Conservation (phyloP, 306 rosid species). For the Cucurbita moschata region DNA sequence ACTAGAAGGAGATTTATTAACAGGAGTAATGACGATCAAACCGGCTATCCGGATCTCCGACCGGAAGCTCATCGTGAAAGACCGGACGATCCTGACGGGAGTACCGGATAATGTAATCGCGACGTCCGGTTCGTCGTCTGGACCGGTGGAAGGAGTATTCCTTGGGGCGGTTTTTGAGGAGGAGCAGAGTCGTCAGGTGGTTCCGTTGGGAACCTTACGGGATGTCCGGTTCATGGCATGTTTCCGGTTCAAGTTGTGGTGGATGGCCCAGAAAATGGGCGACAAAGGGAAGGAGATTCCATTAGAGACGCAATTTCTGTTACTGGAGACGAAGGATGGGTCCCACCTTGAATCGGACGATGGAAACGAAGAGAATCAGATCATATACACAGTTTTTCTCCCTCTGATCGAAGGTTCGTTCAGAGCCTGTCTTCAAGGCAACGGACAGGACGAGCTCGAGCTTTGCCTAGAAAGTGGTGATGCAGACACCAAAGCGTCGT, state of each 20-base stretch:
- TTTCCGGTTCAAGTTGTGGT: constrained; percentile 88
- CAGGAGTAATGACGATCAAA: constrained; percentile 58
- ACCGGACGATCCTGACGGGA: constrained; percentile 54
- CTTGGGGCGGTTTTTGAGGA: constrained; percentile 39
- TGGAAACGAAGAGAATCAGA: constrained; percentile 26
- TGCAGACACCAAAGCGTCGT: constrained; percentile 36
- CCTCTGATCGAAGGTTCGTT: constrained; percentile 66
- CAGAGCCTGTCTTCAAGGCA: constrained; percentile 69
- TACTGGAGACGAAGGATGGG: constrained; percentile 56
- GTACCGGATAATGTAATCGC: constrained; percentile 53
- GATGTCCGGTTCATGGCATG: constrained; percentile 65
- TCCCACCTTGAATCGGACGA: constrained; percentile 47
- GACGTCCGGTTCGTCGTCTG: constrained; percentile 41
- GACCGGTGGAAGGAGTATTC: constrained; percentile 54
- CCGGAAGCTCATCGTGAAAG: constrained; percentile 44
- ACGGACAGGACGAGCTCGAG: constrained; percentile 35
- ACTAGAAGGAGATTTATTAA: not conserved
- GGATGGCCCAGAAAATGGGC: constrained; percentile 98
- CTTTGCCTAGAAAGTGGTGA: constrained; percentile 88
- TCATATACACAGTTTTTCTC: constrained; percentile 60
- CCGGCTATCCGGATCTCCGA: constrained; percentile 45
- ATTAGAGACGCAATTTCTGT: constrained; percentile 65
- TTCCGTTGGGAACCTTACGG: constrained; percentile 35
- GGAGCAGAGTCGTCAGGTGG: constrained; percentile 49
- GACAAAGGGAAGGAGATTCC: constrained; percentile 59